Conservation (phyloP, 2,329 filamentous ascomycete genomes). For the Neonectria magnoliae region DNA sequence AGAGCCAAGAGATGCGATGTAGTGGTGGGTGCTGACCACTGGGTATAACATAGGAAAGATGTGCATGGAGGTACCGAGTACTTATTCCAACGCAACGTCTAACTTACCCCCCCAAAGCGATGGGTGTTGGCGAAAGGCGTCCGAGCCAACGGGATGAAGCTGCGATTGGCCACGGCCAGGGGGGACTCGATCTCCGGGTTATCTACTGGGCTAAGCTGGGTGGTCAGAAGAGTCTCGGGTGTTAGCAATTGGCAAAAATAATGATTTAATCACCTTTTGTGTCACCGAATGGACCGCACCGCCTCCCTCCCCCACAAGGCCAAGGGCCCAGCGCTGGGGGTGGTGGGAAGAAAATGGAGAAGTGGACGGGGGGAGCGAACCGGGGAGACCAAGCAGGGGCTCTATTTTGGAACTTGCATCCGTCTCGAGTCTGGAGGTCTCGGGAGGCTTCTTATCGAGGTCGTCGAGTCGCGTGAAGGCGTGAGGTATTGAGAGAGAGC, state of each 20-base stretch:
- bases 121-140: background rate
- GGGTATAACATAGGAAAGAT: background rate
- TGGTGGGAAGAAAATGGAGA: background rate
- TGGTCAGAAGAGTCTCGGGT: slow-evolving; percentile 11
- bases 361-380: background rate
- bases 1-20: background rate
- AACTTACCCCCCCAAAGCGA: background rate
- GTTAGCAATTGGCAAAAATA: slow-evolving; percentile 28
- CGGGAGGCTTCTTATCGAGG: slow-evolving; percentile 2
- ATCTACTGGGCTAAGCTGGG: slow-evolving; percentile 23
- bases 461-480: background rate
- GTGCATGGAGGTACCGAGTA: background rate
- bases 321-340: background rate
- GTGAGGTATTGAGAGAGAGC: too few species aligned
- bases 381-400: slow-evolving; percentile 6
- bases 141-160: background rate
- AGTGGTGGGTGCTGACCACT: background rate
- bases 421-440: background rate
- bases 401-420: slow-evolving; percentile 19
- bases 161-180: slow-evolving; percentile 2
- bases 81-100: background rate
- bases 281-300: slow-evolving; percentile 19
- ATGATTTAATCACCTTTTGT: slow-evolving; percentile 24
- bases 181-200: slow-evolving; percentile 9
- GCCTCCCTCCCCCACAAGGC: slow-evolving; percentile 13